A percentile compares a stretch with the other conserved stretches of the same genome.
Conservation (phyloP, 2,329 filamentous ascomycete genomes). For the Diaporthe eres region DNA sequence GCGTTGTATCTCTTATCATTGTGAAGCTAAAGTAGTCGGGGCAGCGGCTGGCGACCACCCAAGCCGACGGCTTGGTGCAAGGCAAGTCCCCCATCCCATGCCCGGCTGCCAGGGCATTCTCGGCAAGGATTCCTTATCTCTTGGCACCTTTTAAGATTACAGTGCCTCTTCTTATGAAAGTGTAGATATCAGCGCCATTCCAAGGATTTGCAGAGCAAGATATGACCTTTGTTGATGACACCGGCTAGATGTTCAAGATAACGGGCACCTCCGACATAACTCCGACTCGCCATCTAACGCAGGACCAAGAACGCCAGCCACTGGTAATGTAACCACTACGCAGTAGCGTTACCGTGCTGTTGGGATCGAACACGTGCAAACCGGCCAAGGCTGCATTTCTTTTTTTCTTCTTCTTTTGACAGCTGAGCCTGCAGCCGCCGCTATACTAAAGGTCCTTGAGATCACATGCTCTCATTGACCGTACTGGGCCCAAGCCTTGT, state of each 20-base stretch:
- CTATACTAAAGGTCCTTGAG: background rate
- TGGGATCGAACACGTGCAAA: conserved; percentile 9
- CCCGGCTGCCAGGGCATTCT: background rate
- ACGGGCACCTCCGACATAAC: conserved; percentile 11
- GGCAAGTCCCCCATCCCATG: background rate
- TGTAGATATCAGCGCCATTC: conserved; percentile 12
- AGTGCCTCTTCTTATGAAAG: background rate
- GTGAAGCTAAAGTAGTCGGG: conserved; percentile 8
- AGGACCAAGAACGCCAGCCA: conserved; percentile 19
- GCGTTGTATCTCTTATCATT: conserved; percentile 39
- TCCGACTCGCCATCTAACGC: conserved; percentile 4
- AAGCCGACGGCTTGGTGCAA: background rate
- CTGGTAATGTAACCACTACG: conserved; percentile 19
- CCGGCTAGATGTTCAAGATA: background rate
- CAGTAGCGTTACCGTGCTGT: conserved; percentile 18
- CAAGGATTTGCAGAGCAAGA: background rate
- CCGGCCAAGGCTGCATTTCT: background rate
- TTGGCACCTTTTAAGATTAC: conserved; percentile 34
- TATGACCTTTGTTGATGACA: conserved; percentile 25
- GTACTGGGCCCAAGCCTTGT: background rate
- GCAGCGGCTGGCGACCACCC: conserved; percentile 6
- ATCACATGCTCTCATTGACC: background rate
- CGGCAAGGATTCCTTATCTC: conserved; percentile 35
- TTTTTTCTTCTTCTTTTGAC: background rate
- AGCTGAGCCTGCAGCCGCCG: background rate